phyloP scores from a whole-genome alignment of 2,329 filamentous ascomycete species.

The Sporothrix brunneoviolacea region DNA sequence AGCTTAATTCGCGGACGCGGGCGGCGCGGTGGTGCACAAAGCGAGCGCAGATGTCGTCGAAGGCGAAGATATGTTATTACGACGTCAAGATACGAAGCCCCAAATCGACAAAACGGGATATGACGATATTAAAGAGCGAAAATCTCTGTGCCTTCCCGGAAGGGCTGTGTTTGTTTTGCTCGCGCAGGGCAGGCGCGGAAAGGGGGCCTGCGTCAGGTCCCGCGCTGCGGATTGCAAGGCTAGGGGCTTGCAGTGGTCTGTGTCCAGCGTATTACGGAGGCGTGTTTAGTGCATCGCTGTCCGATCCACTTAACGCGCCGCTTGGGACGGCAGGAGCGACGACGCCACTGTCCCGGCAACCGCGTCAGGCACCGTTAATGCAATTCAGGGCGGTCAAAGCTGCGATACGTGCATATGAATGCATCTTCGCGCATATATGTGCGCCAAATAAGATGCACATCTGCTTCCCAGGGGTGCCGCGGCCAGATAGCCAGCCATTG shows the following conservation, averaged over 20 bases:
- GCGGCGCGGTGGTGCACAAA: neutral
- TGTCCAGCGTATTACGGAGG: neutral
- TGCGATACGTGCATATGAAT: neutral
- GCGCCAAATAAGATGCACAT: neutral
- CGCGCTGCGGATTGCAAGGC: neutral
- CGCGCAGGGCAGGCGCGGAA: neutral
- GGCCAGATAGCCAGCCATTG: neutral
- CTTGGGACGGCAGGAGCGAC: neutral
- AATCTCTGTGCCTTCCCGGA: neutral
- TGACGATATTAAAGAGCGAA: neutral
- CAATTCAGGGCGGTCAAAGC: neutral
- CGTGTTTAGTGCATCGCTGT: neutral
- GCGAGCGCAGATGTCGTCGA: neutral
- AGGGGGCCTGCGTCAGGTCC: constrained; percentile 1
- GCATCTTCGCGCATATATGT: neutral
- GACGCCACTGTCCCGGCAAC: constrained; percentile 12
- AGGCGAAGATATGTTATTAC: too few species aligned
- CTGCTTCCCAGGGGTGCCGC: neutral
- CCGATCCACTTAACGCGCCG: constrained; percentile 10
- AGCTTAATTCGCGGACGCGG: neutral
- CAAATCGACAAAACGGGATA: too few species aligned
- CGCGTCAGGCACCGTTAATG: neutral
- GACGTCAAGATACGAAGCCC: too few species aligned
- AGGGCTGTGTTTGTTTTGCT: constrained; percentile 1
- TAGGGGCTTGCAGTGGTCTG: neutral